Base-by-base conservation (phyloP, 352 stramenopile species). In the Peronospora belbahrii region DNA sequence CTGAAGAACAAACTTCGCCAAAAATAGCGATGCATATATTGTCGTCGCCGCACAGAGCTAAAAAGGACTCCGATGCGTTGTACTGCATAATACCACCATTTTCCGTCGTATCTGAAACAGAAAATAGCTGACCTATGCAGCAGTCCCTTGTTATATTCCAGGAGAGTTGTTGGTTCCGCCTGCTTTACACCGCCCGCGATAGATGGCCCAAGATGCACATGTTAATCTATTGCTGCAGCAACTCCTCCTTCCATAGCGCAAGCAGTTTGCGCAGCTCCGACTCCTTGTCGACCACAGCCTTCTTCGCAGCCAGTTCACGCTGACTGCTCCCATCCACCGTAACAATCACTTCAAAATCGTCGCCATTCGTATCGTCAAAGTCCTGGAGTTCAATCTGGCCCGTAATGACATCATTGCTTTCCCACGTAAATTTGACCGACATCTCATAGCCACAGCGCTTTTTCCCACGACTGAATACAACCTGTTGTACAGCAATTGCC, bases 361-460 rank as follows among this genome's bases (percentile, higher is more conserved):
- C 81, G 14, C 78, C 76, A 48, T 52, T 85, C 48, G 70, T 90
- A 62, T 92, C 81, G 39, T 92, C 81, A 53, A 92, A 92, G 62
- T 90, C 81, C 42, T 88, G 74, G 23, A 92, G 52, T 56, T 92
- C 76, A 13, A 92, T 62, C 40, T 86, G 59, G 20, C 81, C 81
- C 24, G 65, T 69, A 13, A 83, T 66, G 14, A 76, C 64, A 3
- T 70, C 59, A 30, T 63, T 59, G 2, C 67, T 70, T 11, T 61
- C 28, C 67, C 77, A 90, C 44, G 77, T 74, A 41, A 88, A 92
- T 58, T 88, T 88, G 60, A 92, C 63, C 36, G 70, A 74, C 20
- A 92, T 70, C 32, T 92, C 78, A 48, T 88, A 92, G 4, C 81
- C 78, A 34, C 81, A 92, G 32, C 81, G 81, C 56, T 92, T 92